Evolutionary conservation across 805 yeast species (phyloP).

Genomic region (Kodamaea nitidulidarum): DNA sequence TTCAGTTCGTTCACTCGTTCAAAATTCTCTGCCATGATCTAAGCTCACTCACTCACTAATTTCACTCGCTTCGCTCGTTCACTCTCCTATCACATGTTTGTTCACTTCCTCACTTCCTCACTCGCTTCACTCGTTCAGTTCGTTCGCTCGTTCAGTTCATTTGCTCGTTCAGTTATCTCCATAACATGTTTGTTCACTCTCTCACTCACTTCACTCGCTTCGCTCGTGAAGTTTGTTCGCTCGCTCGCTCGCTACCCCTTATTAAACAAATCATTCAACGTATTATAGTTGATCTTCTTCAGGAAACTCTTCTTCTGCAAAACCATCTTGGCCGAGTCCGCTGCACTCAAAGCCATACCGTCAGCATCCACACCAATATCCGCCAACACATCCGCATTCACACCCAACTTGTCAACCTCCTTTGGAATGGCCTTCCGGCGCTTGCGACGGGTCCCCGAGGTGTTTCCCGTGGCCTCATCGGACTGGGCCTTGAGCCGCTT

Average conservation of each 20-base stretch:
- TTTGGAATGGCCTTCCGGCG: conserved; percentile 37
- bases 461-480: conserved; percentile 79
- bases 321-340: conserved; percentile 76
- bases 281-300: conserved; percentile 85
- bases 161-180: too few species aligned
- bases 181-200: too few species aligned
- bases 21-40: too few species aligned
- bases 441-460: conserved; percentile 29
- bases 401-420: conserved; percentile 26
- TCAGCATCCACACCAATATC: conserved; percentile 38
- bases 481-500: conserved; percentile 82
- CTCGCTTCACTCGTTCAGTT: too few species aligned
- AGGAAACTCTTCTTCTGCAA: conserved; percentile 72
- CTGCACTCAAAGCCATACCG: conserved; percentile 53
- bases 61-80: too few species aligned
- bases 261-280: conserved; percentile 53
- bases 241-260: not conserved
- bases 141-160: too few species aligned
- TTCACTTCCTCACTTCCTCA: too few species aligned
- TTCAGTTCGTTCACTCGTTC: too few species aligned
- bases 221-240: too few species aligned
- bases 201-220: too few species aligned
- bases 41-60: too few species aligned
- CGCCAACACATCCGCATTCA: conserved; percentile 27
- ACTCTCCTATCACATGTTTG: too few species aligned